These are phyloP conservation scores for Balamuthia mandrillaris DNA, from an alignment of 208 protist genomes.

Conservation along the genomic window DNA sequence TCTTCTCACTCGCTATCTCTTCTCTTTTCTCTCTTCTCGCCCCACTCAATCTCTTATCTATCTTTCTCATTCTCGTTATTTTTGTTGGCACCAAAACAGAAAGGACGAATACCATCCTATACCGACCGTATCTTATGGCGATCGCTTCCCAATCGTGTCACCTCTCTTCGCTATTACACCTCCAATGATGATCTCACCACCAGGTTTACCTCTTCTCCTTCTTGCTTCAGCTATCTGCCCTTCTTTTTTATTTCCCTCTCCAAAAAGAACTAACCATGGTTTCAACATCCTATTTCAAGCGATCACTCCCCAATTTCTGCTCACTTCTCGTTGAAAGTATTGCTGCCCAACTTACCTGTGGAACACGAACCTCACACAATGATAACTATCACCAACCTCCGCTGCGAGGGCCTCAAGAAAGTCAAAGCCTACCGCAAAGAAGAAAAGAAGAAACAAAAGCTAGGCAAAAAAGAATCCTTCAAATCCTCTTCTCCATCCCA, in stretches of 20 bases:
- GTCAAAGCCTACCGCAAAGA: neutral
- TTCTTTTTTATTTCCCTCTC: neutral
- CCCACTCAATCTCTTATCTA: neutral
- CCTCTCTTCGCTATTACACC: neutral
- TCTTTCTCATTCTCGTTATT: neutral
- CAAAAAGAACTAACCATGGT: no score
- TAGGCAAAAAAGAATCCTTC: neutral
- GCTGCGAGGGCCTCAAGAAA: neutral
- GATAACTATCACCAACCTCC: slow-evolving; percentile 11
- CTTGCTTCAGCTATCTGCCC: neutral
- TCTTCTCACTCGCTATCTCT: neutral
- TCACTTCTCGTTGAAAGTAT: neutral
- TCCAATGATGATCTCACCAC: slow-evolving; percentile 2
- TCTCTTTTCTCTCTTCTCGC: neutral
- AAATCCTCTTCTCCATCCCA: neutral
- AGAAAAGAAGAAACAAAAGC: slow-evolving; percentile 11
- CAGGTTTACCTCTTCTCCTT: neutral
- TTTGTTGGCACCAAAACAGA: neutral
- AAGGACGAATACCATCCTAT: slow-evolving; percentile 4
- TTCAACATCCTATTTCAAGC: no score
- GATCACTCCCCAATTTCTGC: slow-evolving; percentile 15
- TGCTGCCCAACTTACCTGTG: neutral
- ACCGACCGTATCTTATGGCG: slow-evolving; percentile 16
- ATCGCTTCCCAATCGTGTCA: neutral
- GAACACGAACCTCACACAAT: neutral